A percentile compares a stretch with the other conserved stretches of the same genome.
phyloP scores from a whole-genome alignment of 768 basidiomycete genomes.

The Russula ochroleuca region DNA sequence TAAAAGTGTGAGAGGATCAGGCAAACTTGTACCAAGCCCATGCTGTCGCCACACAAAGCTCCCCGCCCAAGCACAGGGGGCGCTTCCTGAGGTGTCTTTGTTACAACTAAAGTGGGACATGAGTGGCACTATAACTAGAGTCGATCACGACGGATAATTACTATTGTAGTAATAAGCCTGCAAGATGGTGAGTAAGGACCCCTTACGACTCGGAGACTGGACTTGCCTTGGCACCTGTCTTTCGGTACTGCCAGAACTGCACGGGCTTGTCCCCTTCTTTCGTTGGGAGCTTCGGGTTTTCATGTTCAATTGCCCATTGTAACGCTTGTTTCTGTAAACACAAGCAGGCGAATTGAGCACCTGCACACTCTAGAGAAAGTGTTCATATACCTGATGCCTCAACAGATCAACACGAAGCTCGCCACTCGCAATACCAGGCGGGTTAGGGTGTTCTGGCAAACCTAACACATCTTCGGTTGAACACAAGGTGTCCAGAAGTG shows the following conservation, averaged over 20 bases:
- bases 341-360: background rate
- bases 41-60: slow-evolving; percentile 86
- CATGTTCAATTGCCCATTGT: slow-evolving; percentile 78
- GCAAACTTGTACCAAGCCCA: slow-evolving; percentile 56
- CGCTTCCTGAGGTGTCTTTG: slow-evolving; percentile 67
- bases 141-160: slow-evolving; percentile 32
- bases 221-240: slow-evolving; percentile 50
- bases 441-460: slow-evolving; percentile 64
- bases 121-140: background rate
- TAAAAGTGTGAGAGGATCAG: slow-evolving; percentile 10
- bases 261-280: slow-evolving; percentile 66
- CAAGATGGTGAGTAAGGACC: background rate
- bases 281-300: slow-evolving; percentile 72
- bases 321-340: slow-evolving; percentile 66
- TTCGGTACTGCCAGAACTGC: slow-evolving; percentile 83
- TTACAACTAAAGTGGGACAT: slow-evolving; percentile 53
- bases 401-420: slow-evolving; percentile 68
- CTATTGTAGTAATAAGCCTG: slow-evolving; percentile 68
- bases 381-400: slow-evolving; percentile 65
- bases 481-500: slow-evolving; percentile 66
- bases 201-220: background rate
- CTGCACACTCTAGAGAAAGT: no score
- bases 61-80: slow-evolving; percentile 70
- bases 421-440: slow-evolving; percentile 65
- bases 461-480: slow-evolving; percentile 65